Base-by-base conservation (phyloP, 2,329 filamentous ascomycete species). In the Exophiala viscosa region DNA sequence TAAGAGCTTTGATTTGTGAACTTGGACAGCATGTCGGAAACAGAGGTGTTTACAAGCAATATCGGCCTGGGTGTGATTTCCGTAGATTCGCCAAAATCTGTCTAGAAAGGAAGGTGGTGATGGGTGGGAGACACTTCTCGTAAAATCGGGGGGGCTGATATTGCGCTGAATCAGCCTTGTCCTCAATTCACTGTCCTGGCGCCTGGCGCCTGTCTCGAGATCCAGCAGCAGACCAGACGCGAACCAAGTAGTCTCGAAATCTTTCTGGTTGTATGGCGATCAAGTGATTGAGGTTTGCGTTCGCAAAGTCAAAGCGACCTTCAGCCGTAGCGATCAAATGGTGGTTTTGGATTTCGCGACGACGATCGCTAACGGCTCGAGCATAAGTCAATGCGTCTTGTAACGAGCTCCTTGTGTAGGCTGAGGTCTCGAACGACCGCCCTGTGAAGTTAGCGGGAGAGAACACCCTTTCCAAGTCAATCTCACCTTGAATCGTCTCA, bases 321-420 rank as follows among this genome's bases (percentile, higher is more conserved):
- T 86, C 80, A 14, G 81, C 81, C 0, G 86, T 89, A 31, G 84
- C 84, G 34, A 87, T 74, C 18, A 89, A 76, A 31, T 83, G 75
- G 53, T 83, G 78, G 45, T 86, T 61, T 3, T 72, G 71, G 52
- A 67, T 65, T 54, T 74, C 70, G 44, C 67, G 64, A 11, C 63
- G 55, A 1, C 62, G 62, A 67, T 69, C 55, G 68, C 66, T 33
- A 74, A 70, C 55, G 5, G 59, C 49, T 45, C 60, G 57, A 11
- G 66, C 64, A 40, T 62, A 59, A 13, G 59, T 58, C n/a, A 67
- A 53, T 11, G 61, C 48, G 39, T 61, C 53, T 41, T 59, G 48
- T 20, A 68, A 57, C 3, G 61, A 57, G n/a, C 62, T 62, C 34
- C 53, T 52, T 8, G 63, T 62, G 38, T 63, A 56, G 23, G 60